Evolutionary conservation across 2,329 filamentous ascomycete genomes (phyloP), one percentile per base, ranked within the genome.

Genomic region (Incumbomyces lentus): DNA sequence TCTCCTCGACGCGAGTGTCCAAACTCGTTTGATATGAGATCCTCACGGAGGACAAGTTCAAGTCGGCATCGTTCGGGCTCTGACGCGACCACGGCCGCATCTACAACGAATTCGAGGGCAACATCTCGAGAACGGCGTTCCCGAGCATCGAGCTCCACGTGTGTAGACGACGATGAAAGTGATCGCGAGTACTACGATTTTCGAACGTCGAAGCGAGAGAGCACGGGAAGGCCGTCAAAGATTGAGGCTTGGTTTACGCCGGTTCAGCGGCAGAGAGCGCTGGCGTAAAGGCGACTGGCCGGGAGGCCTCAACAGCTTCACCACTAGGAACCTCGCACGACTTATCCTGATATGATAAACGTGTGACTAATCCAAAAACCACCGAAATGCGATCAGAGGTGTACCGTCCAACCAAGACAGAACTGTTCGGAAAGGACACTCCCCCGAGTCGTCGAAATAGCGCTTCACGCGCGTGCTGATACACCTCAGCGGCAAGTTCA

Each of bases 171-270:
- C 14, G 33, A 18, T 14, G 42, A 35, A 17, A 45, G 42, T 17
- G 42, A 45, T 32, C 33, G 33, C 18, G 42, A 45, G 16, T 35
- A 45, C 14, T 45, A 45, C 17, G 34, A 35, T 5, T 14, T n/a
- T 12, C 36, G 33, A 10, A n/a, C 33, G 22, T 31, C 42, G 16
- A 35, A n/a, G 6, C 19, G 42, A 17, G 13, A 11, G 14, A 45
- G 42, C 31, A 31, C 26, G 10, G 34, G 26, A 16, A 7, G 19
- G 6, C 29, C 40, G 26, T 32, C 26, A 8, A 32, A 33, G 40
- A 42, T 42, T 30, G 40, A 29, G 30, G 22, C 40, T 32, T 42
- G 40, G 40, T 33, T 42, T 30, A n/a, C 40, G 17, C 33, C 13
- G 12, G 33, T 35, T 6, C 33, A 35, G 13, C 13, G 33, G 33